These are phyloP conservation scores for Rosa multiflora DNA, from an alignment of 306 rosid genomes.

Conservation along the genomic window DNA sequence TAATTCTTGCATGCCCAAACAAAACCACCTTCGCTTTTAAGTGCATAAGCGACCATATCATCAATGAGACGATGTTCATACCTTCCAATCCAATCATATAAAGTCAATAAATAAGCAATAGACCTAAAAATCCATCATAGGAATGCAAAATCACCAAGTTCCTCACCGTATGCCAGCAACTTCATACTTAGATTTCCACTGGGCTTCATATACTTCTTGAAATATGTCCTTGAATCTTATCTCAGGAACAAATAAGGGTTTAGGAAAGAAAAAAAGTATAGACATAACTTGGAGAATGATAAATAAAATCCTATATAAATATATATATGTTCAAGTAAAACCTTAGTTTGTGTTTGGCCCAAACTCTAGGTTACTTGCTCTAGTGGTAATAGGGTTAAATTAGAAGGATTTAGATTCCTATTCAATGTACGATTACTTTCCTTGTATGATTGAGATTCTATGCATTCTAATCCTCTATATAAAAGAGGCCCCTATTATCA, in stretches of 20 bases:
- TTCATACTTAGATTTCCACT: slow-evolving; percentile 88
- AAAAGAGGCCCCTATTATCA: too few species aligned
- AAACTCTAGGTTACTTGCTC: too few species aligned
- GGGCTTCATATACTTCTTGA: slow-evolving; percentile 91
- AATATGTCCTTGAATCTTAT: slow-evolving; percentile 97
- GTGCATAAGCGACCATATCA: slow-evolving; percentile 97
- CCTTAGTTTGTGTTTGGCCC: too few species aligned
- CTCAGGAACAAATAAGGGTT: slow-evolving; percentile 18
- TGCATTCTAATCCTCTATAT: too few species aligned
- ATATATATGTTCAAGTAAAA: too few species aligned
- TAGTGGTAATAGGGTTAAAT: too few species aligned
- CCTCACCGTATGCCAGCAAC: slow-evolving; percentile 93
- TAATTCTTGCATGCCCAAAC: slow-evolving; percentile 99
- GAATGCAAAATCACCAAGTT: slow-evolving; percentile 2
- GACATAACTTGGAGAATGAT: not conserved
- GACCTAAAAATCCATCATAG: slow-evolving; percentile 11
- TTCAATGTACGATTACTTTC: too few species aligned
- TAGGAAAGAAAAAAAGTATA: not conserved
- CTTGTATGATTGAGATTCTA: too few species aligned
- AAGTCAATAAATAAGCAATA: slow-evolving; percentile 19
- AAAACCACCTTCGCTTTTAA: slow-evolving; percentile 97
- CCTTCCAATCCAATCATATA: slow-evolving; percentile 47
- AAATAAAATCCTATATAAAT: not conserved
- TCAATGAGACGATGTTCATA: slow-evolving; percentile 97
- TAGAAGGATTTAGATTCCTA: too few species aligned